Evolutionary conservation across 257 asterid species (phyloP), one percentile per base, ranked within the genome.

Genomic region (Rubia yunnanensis): DNA sequence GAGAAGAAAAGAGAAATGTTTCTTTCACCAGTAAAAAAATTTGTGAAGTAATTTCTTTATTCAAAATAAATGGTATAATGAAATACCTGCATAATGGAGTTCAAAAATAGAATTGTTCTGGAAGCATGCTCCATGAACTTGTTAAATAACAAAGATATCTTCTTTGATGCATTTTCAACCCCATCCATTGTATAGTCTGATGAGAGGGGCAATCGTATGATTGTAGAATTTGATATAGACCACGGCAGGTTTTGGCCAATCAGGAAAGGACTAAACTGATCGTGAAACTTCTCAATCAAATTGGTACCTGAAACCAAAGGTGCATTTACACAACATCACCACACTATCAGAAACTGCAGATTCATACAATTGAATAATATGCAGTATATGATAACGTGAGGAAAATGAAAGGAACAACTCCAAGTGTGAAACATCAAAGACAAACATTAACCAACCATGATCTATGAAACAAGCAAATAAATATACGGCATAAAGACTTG

Each of bases 151-250:
- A 66, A 26, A 26, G 79, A 63, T 72, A 87, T 72, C 78, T 76
- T 85, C 63, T 70, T 68, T 44, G 73, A 67, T 74, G 82, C 86
- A 79, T 69, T 73, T 65, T 83, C 85, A 60, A 72, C 67, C 68
- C 83, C 96, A 73, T 79, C 94, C 73, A 77, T 80, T 79, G 75
- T 70, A 74, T 77, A 74, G 69, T 84, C 83, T 14, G 88, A 68
- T 69, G 96, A 92, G 77, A 92, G 88, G 55, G 98, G 98, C 83
- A 92, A 76, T 70, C 98, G 98, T 78, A 92, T 82, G 36, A 88
- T 75, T 65, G 92, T 92, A 71, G 85, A 82, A 73, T 85, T 80
- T 59, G 85, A 75, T 68, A 77, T 73, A 27, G 88, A 85, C 96
- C 95, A 87, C 18, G 86, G 86, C 81, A 84, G 81, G 49, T 69